Evolutionary conservation across 208 protist genomes (phyloP), one percentile per base, ranked within the genome.

Genomic region (Crithidia fasciculata): DNA sequence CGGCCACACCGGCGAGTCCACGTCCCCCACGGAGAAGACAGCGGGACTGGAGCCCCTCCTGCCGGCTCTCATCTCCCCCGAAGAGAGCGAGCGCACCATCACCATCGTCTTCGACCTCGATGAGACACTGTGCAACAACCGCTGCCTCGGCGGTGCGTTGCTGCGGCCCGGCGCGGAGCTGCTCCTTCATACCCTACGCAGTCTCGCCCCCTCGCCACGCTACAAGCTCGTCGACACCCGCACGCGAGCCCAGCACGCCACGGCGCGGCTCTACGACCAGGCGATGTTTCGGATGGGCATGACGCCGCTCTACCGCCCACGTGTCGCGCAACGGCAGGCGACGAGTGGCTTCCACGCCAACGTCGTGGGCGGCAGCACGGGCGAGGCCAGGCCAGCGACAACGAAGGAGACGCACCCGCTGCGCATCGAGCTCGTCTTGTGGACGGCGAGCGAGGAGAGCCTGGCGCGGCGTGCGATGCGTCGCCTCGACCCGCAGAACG

Each of bases 91-190:
- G 10, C 78, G 83, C 54, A 94, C 89, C 19, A 78, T 91, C 37
- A 96, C 92, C 43, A 83, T 97, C 55, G 93, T 97, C 47, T 95
- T 97, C 69, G 93, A 97, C 79, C 76, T 97, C 12, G 93, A 97
- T 68, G 93, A 97, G 72, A 97, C 93, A 37, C 80, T 97, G 49
- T 94, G 88, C 70, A 95, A 94, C 75, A 97, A 97, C 69, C 89
- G 91, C 71, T 70, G 69, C 52, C 44, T 83, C 45, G 84, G 82
- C 9, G 77, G 87, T 2, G 78, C 89, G 5, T 66, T 92, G 66
- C 75, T 96, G 63, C 81, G 92, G 16, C 92, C 92, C 16, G 88
- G 88, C 8, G 88, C 89, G 37, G 67, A 87, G 36, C 74, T 80
- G 50, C 75, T 95, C 37, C 82, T 96, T 50, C 63, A 75, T 18